Evolutionary conservation across 2,329 filamentous ascomycete species (phyloP).

Genomic region (Achaetomium macrosporum): DNA sequence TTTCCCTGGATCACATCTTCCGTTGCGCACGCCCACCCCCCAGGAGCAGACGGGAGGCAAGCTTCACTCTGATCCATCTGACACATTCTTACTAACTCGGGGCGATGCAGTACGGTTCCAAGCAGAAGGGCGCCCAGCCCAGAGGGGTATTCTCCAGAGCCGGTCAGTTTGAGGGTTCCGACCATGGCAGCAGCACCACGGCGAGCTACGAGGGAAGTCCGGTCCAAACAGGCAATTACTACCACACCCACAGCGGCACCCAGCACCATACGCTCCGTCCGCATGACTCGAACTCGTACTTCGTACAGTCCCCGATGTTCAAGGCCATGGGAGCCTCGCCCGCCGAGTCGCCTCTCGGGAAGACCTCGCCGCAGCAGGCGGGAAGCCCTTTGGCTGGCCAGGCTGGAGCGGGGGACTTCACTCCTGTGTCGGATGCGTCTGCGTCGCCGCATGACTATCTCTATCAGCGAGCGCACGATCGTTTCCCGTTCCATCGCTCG

Average conservation of each 20-base stretch:
- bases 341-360: constrained; percentile 30
- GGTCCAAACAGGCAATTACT: constrained; percentile 25
- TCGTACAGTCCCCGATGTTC: constrained; percentile 28
- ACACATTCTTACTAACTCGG: constrained; percentile 36
- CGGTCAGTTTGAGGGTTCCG: constrained; percentile 38
- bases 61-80: constrained; percentile 18
- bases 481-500: constrained; percentile 43
- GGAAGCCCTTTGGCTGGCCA: constrained; percentile 27
- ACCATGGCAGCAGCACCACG: constrained; percentile 32
- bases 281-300: constrained; percentile 32
- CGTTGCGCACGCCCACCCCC: constrained; percentile 23
- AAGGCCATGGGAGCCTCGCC: constrained; percentile 31
- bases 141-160: constrained; percentile 29
- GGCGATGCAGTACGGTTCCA: constrained; percentile 53
- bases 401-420: constrained; percentile 34
- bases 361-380: constrained; percentile 17
- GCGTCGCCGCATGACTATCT: constrained; percentile 39
- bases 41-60: constrained; percentile 25
- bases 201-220: constrained; percentile 37
- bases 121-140: constrained; percentile 47
- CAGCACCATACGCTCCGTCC: constrained; percentile 40
- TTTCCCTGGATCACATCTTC: constrained; percentile 42
- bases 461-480: constrained; percentile 40
- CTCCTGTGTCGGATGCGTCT: constrained; percentile 43
- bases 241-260: constrained; percentile 32